phyloP scores from a whole-genome alignment of 345 rosid species.

The Salix udensis region DNA sequence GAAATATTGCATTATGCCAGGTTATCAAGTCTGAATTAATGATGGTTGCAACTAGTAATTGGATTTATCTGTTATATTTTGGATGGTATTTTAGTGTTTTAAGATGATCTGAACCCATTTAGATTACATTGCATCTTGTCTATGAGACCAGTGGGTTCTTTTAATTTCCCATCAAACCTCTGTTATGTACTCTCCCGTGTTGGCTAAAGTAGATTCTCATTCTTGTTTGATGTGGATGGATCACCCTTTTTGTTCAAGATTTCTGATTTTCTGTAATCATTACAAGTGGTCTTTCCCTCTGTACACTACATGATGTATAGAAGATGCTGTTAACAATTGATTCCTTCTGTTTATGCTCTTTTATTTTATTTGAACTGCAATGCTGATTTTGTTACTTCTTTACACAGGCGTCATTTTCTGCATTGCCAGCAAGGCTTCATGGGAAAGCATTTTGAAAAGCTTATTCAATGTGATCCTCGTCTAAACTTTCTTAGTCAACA shows the following conservation, averaged over 20 bases:
- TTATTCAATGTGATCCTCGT: slow-evolving; percentile 87
- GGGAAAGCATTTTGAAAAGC: slow-evolving; percentile 87
- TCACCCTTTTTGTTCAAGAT: background rate
- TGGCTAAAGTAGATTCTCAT: background rate
- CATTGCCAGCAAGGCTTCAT: slow-evolving; percentile 84
- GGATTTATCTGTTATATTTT: background rate
- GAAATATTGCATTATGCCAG: background rate
- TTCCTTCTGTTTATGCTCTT: background rate
- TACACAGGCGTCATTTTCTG: slow-evolving; percentile 75
- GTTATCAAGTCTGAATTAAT: background rate
- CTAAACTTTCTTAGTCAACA: slow-evolving; percentile 71
- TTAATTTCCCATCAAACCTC: background rate
- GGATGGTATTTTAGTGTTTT: background rate
- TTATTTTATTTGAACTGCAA: background rate
- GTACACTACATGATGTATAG: background rate
- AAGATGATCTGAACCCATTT: background rate
- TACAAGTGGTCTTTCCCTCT: background rate
- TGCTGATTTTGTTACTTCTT: slow-evolving; percentile 2
- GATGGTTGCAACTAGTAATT: background rate
- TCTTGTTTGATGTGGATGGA: background rate
- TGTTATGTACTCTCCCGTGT: background rate
- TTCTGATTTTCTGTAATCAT: background rate
- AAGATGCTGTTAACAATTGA: background rate
- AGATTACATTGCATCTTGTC: background rate
- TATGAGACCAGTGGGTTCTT: background rate